Conservation (phyloP, 1,284 basidiomycete genomes). For the Fomitopsis palustris region DNA sequence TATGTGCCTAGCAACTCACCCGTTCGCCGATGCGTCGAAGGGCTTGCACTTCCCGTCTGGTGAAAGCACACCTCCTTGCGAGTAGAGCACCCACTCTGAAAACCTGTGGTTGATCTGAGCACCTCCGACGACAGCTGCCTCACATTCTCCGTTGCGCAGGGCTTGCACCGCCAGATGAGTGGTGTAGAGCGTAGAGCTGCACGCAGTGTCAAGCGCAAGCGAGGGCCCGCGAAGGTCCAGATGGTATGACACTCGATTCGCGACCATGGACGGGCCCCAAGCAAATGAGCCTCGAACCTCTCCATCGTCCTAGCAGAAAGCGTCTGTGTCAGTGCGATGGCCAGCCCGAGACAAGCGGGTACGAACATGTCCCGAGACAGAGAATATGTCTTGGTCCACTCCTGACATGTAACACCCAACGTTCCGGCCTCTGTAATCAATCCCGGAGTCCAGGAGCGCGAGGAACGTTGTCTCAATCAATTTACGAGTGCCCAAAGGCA, state of each 20-base stretch:
- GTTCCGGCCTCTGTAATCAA: conserved; percentile 34
- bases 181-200: conserved; percentile 43
- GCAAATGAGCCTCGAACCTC: conserved; percentile 36
- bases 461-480: conserved; percentile 37
- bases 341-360: neutral
- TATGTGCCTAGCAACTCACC: conserved; percentile 24
- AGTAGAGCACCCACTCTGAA: conserved; percentile 26
- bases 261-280: conserved; percentile 33
- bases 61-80: conserved; percentile 35
- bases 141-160: conserved; percentile 41
- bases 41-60: conserved; percentile 46
- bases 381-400: conserved; percentile 12
- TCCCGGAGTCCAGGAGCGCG: conserved; percentile 38
- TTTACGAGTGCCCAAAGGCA: conserved; percentile 34
- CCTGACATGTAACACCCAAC: conserved; percentile 38
- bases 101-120: conserved; percentile 34
- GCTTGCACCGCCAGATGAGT: conserved; percentile 45
- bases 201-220: conserved; percentile 46
- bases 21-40: conserved; percentile 45
- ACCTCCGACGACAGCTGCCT: conserved; percentile 44
- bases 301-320: conserved; percentile 29
- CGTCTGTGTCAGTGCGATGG: neutral
- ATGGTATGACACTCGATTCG: conserved; percentile 46
- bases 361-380: conserved; percentile 15
- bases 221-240: conserved; percentile 46